A percentile compares a stretch with the other conserved stretches of the same genome.
phyloP scores from a whole-genome alignment of 768 basidiomycete species.

The Krasilnikovozyma curviuscula region DNA sequence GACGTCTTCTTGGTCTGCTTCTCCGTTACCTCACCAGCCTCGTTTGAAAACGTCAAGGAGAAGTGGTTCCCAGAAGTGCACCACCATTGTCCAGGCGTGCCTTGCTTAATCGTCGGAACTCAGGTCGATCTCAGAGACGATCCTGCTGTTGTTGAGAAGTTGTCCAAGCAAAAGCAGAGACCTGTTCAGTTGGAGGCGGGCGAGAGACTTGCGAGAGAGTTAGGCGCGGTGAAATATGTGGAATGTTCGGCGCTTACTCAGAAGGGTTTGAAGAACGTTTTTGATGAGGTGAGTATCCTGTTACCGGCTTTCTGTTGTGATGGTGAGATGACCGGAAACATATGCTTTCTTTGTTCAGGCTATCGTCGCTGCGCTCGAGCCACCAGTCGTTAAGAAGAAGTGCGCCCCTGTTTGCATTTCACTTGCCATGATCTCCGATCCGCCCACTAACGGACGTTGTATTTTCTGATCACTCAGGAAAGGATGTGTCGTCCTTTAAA shows the following conservation, averaged over 20 bases:
- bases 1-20: conserved; percentile 99
- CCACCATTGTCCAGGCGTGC: conserved; percentile 97
- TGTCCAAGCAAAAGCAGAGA: conserved; percentile 86
- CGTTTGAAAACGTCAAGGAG: conserved; percentile 99
- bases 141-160: conserved; percentile 76
- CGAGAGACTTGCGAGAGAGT: conserved; percentile 83
- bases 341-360: conserved; percentile 37
- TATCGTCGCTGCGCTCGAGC: conserved; percentile 94
- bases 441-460: too few species aligned
- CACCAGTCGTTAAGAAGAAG: conserved; percentile 73
- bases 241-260: conserved; percentile 98
- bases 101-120: conserved; percentile 96
- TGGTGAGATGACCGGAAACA: background rate
- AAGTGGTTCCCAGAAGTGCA: conserved; percentile 99
- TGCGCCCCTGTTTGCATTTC: too few species aligned
- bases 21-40: conserved; percentile 93
- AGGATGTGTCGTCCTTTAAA: too few species aligned
- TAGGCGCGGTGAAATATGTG: conserved; percentile 97
- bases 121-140: conserved; percentile 96
- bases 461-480: too few species aligned
- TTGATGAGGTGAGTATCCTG: conserved; percentile 66
- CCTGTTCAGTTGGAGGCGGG: conserved; percentile 76
- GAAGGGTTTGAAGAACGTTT: conserved; percentile 98
- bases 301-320: background rate
- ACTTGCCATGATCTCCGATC: too few species aligned